Percentiles rank a stretch among this genome's conserved stretches.
Evolutionary conservation across 306 rosid genomes (phyloP).

Genomic region (Pterocarpus santalinus): DNA sequence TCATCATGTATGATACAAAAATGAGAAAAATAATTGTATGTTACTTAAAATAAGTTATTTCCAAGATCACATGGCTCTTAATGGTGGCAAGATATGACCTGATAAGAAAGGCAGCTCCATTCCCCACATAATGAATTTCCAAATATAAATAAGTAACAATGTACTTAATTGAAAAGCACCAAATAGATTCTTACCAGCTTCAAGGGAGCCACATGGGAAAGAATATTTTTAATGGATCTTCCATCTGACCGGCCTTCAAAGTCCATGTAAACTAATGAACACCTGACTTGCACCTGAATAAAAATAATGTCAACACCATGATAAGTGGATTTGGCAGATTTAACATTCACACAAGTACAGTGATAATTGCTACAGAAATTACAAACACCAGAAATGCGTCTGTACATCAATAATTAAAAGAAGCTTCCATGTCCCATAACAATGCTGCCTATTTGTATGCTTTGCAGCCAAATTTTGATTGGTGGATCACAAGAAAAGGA

Average conservation of each 20-base stretch:
- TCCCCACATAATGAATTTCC: constrained; percentile 18
- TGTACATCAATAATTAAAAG: constrained; percentile 9
- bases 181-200: constrained; percentile 73
- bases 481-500: neutral
- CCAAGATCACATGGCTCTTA: constrained; percentile 24
- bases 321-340: constrained; percentile 34
- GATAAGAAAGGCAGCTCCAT: neutral
- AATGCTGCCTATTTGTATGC: constrained; percentile 5
- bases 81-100: constrained; percentile 25
- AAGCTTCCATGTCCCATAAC: constrained; percentile 2
- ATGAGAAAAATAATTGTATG: neutral
- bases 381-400: constrained; percentile 19
- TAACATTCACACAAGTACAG: constrained; percentile 33
- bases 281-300: constrained; percentile 86
- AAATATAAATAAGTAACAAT: constrained; percentile 15
- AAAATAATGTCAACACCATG: constrained; percentile 30
- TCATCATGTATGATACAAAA: constrained; percentile 34
- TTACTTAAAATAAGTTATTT: neutral
- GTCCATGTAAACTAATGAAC: constrained; percentile 86
- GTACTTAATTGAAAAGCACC: constrained; percentile 17
- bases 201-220: constrained; percentile 94
- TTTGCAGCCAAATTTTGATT: constrained; percentile 36
- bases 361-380: constrained; percentile 6
- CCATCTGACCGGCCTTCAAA: constrained; percentile 98
- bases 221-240: constrained; percentile 89